phyloP scores from a whole-genome alignment of 148 eudicot genomes.

The Amaranthus cruentus region DNA sequence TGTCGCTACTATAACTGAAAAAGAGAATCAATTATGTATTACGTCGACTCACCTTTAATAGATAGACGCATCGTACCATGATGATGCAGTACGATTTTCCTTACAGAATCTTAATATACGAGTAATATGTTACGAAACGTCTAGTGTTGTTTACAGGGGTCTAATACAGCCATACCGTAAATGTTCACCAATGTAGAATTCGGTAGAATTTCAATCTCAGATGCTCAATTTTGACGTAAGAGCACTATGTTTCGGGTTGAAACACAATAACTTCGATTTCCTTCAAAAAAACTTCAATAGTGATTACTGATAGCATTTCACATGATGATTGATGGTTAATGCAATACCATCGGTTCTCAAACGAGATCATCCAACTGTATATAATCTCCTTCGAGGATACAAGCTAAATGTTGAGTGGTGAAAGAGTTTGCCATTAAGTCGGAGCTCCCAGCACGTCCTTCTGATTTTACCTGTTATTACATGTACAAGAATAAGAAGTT shows the following conservation, averaged over 20 bases:
- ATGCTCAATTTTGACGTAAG: neutral
- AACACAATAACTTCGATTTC: neutral
- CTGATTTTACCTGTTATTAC: conserved; percentile 27
- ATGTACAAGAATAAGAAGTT: neutral
- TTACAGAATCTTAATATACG: neutral
- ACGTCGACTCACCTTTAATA: conserved; percentile 9
- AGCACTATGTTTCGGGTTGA: conserved; percentile 6
- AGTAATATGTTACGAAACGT: neutral
- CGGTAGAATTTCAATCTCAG: neutral
- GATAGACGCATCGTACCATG: neutral
- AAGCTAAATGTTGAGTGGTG: conserved; percentile 17
- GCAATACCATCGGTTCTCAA: conserved; percentile 8
- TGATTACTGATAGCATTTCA: neutral
- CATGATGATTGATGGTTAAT: neutral
- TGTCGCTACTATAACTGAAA: neutral
- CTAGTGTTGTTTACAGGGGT: neutral
- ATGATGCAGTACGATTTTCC: conserved; percentile 1
- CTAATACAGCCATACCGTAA: neutral
- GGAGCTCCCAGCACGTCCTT: conserved; percentile 16
- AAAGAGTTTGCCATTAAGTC: conserved; percentile 12
- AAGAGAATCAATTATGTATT: neutral
- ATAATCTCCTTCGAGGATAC: conserved; percentile 37
- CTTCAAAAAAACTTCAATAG: neutral
- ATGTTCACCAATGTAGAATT: neutral
- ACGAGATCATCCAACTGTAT: conserved; percentile 46